Evolutionary conservation across 371 early-diverging fungal genomes (phyloP).

Genomic region (Mortierella sp.): DNA sequence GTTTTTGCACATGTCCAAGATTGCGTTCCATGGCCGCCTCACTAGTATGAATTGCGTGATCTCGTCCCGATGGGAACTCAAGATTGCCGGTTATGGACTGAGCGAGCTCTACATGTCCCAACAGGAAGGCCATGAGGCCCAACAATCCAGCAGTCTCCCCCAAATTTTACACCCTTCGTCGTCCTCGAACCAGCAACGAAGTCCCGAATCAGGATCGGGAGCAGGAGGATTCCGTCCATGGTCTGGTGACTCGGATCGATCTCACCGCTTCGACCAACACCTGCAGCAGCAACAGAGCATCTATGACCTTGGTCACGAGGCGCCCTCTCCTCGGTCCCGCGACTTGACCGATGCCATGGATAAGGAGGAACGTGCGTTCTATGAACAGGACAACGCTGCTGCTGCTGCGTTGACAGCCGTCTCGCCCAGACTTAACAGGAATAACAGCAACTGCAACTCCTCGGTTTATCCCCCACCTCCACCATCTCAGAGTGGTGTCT

Average conservation of each 20-base stretch:
- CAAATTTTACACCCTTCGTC: neutral
- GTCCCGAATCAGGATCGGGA: neutral
- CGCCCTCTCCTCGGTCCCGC: neutral
- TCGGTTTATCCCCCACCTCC: neutral
- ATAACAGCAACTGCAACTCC: neutral
- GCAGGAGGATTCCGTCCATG: neutral
- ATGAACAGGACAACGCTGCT: neutral
- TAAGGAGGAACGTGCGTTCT: conserved; percentile 1
- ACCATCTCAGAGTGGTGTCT: conserved; percentile 18
- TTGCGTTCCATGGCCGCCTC: conserved; percentile 61
- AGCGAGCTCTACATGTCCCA: conserved; percentile 48
- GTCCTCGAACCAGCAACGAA: neutral
- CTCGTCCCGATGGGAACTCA: conserved; percentile 66
- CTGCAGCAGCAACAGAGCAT: conserved; percentile 11
- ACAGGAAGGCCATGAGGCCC: conserved; percentile 22
- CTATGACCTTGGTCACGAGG: conserved; percentile 16
- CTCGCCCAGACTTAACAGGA: conserved; percentile 2
- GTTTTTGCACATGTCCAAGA: conserved; percentile 65
- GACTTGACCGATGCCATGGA: conserved; percentile 6
- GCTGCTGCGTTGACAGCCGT: neutral
- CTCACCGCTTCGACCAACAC: neutral
- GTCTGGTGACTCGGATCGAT: neutral
- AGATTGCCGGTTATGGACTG: conserved; percentile 66
- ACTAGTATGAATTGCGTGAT: conserved; percentile 64
- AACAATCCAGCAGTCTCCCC: conserved; percentile 20